A percentile compares a stretch with the other conserved stretches of the same genome.
phyloP scores from a whole-genome alignment of 495 filamentous ascomycete species.

The Aspergillus haitiensis region DNA sequence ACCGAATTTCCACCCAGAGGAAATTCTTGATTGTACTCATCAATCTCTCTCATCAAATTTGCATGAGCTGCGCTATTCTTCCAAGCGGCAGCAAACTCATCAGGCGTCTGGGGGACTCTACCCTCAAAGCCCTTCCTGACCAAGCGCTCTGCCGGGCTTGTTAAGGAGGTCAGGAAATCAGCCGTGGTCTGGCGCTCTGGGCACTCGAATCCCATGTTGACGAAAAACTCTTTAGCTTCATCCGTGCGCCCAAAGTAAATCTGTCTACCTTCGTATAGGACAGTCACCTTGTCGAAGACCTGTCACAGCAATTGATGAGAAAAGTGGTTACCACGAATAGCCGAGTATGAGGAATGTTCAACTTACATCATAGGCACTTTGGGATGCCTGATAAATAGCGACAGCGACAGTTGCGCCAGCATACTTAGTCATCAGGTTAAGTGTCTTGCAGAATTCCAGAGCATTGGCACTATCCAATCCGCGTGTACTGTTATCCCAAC shows the following conservation, averaged over 20 bases:
- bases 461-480: constrained; percentile 85
- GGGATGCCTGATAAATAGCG: constrained; percentile 81
- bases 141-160: constrained; percentile 64
- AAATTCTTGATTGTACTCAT: constrained; percentile 49
- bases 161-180: constrained; percentile 78
- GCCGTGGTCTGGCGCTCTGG: constrained; percentile 65
- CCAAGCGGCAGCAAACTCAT: constrained; percentile 69
- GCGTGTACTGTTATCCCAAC: constrained; percentile 87
- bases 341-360: background rate
- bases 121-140: constrained; percentile 64
- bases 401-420: constrained; percentile 77
- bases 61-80: constrained; percentile 55
- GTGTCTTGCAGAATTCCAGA: constrained; percentile 68
- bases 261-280: constrained; percentile 65
- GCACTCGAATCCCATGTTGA: constrained; percentile 61
- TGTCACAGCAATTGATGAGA: background rate
- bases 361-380: constrained; percentile 68
- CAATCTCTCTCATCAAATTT: constrained; percentile 53
- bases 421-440: constrained; percentile 74
- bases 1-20: constrained; percentile 44
- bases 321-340: background rate
- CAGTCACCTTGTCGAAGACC: constrained; percentile 60
- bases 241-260: constrained; percentile 67
- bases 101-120: constrained; percentile 65
- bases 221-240: constrained; percentile 65